phyloP scores from a whole-genome alignment of 306 rosid genomes.

The Datisca glomerata region DNA sequence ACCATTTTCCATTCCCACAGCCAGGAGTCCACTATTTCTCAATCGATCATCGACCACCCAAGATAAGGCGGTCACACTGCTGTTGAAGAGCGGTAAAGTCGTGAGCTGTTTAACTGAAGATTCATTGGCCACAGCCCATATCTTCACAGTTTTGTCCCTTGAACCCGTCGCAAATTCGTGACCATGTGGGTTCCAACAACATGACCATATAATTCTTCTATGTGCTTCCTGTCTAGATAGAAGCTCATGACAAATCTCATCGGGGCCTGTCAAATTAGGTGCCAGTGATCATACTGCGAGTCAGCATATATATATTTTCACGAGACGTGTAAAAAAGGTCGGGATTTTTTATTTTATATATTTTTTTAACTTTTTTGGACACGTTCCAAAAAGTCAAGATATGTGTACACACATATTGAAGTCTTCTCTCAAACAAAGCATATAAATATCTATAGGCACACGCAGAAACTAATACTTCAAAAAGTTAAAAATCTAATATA shows the following conservation, averaged over 20 bases:
- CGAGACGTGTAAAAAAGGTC: too few species aligned
- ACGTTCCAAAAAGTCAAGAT: too few species aligned
- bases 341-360: too few species aligned
- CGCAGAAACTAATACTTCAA: too few species aligned
- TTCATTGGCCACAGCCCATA: conserved; percentile 47
- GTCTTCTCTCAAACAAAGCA: too few species aligned
- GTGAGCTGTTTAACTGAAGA: conserved; percentile 41
- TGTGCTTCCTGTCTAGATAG: conserved; percentile 77
- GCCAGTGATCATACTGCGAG: too few species aligned
- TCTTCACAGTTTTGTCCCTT: conserved; percentile 73
- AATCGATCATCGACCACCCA: conserved; percentile 31
- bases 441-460: too few species aligned
- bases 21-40: conserved; percentile 46
- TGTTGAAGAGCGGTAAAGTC: conserved; percentile 46
- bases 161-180: conserved; percentile 94
- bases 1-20: conserved; percentile 89
- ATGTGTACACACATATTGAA: too few species aligned
- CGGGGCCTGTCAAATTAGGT: conserved; percentile 35
- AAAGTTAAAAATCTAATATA: too few species aligned
- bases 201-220: conserved; percentile 93
- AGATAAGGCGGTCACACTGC: conserved; percentile 75
- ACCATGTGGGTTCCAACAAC: conserved; percentile 87
- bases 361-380: too few species aligned
- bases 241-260: conserved; percentile 42
- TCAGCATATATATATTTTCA: too few species aligned